Evolutionary conservation across 2,329 filamentous ascomycete species (phyloP), one percentile per base, ranked within the genome.

Genomic region (Trichoderma cornu-damae): DNA sequence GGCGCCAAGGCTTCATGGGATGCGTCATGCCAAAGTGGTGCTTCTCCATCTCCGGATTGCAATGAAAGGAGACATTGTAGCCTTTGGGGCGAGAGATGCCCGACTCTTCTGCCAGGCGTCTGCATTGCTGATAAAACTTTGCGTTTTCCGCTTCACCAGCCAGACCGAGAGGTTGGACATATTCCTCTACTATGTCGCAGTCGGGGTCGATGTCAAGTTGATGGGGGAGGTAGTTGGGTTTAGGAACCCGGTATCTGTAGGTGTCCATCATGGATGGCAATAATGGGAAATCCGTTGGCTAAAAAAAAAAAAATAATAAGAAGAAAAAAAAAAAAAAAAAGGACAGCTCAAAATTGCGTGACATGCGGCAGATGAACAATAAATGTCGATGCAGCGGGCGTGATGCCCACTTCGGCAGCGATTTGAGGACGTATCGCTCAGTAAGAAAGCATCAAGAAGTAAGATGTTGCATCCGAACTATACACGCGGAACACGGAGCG

Each of bases 1-100:
- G 77, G 34, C 94, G 89, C 93, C 94, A 97, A 59, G 94, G 94
- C 72, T 99, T 99, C 94, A 99, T 99, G 18, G 94, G 94, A 77
- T 99, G 94, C 8, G 90, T 92, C 74, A 90, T 88, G 63, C 94
- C 94, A 71, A 99, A 99, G 72, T 99, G 94, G 73, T 97, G 93
- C 69, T 89, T 88, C 75, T 99, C 94, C 70, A 97, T 95, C 60
- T 90, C 86, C 1, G 92, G 89, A 67, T 96, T 96, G 75, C 91
- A 90, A 72, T 99, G 94, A 74, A 92, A 97, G 8, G 93, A 96
- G 46, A 99, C 93, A 30, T 82, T 91, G 74, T 95, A 92, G 64
- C 91, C 92, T 68, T 88, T 86, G 1, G 93, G 92, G 34, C 85
- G 82, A 52, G 85, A 83, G 67, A 96, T 89, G 64, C 85, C 87